Evolutionary conservation across 23 red algal genomes (phyloP).

Genomic region (Cyanidiococcus yangmingshanensis): DNA sequence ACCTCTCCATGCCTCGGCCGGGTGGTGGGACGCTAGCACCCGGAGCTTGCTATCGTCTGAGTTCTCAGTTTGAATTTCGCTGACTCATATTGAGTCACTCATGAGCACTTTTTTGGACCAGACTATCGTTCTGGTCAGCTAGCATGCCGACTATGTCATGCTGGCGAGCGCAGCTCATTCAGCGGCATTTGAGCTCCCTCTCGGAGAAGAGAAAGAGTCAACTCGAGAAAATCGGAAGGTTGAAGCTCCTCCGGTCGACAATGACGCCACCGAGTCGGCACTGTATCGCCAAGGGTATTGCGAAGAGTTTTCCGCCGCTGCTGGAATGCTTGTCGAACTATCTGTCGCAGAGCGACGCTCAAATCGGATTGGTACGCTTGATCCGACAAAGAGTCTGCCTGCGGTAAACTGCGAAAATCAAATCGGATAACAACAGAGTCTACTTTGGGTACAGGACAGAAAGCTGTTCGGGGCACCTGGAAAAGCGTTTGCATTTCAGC

Average conservation of each 20-base stretch:
- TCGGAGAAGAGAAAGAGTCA: slow-evolving; percentile 45
- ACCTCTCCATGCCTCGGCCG: too few relatives aligned
- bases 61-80: too few relatives aligned
- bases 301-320: slow-evolving; percentile 72
- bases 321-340: slow-evolving; percentile 57
- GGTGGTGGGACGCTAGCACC: too few relatives aligned
- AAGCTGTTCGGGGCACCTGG: slow-evolving; percentile 46
- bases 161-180: too few relatives aligned
- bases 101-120: too few relatives aligned
- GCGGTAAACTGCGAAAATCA: slow-evolving; percentile 21
- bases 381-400: slow-evolving; percentile 21
- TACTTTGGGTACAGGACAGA: slow-evolving; percentile 62
- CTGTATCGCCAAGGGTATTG: slow-evolving; percentile 41
- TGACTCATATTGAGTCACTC: too few relatives aligned
- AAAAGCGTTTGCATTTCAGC: slow-evolving; percentile 45
- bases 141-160: too few relatives aligned
- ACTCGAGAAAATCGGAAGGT: slow-evolving; percentile 58
- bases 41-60: too few relatives aligned
- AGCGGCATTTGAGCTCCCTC: too few relatives aligned
- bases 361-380: slow-evolving; percentile 23
- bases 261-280: slow-evolving; percentile 36
- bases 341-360: slow-evolving; percentile 26
- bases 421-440: slow-evolving; percentile 63
- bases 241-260: slow-evolving; percentile 65
- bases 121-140: too few relatives aligned